These are phyloP conservation scores for Cadophora sp. DNA, from an alignment of 2,329 filamentous ascomycete species.

Conservation along the genomic window DNA sequence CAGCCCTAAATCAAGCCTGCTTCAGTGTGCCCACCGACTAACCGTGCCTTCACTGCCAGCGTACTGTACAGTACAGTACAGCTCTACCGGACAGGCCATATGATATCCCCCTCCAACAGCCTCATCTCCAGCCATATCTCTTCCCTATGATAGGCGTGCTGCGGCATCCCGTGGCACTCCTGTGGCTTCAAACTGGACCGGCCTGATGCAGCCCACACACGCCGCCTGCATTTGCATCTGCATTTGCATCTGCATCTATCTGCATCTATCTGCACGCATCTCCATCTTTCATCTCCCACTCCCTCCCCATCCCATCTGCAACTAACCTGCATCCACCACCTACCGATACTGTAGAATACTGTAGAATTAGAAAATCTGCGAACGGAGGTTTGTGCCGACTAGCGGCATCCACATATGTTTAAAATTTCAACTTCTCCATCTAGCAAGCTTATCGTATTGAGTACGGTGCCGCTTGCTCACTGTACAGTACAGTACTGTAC, in stretches of 20 bases:
- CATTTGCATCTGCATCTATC: neutral
- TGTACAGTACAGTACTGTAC: too few relatives aligned
- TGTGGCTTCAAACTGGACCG: slow-evolving; percentile 9
- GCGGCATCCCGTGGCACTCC: neutral
- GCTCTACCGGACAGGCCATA: too few relatives aligned
- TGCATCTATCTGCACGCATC: neutral
- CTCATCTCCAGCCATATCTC: neutral
- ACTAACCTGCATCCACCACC: neutral
- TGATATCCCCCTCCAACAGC: neutral
- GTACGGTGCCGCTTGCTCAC: too few relatives aligned
- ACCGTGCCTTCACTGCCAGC: too few relatives aligned
- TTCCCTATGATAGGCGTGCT: neutral
- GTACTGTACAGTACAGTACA: too few relatives aligned
- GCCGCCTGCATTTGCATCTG: slow-evolving; percentile 2
- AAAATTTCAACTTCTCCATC: neutral
- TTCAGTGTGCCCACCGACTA: too few relatives aligned
- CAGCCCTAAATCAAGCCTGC: too few relatives aligned
- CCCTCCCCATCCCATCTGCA: neutral
- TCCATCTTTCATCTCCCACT: neutral
- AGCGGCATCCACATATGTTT: slow-evolving; percentile 8
- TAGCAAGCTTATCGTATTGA: too few relatives aligned
- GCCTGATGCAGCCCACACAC: slow-evolving; percentile 8
- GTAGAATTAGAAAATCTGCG: too few relatives aligned
- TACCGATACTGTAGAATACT: neutral
- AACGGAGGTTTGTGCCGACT: slow-evolving; percentile 23